These are phyloP conservation scores for Aspergillus ochraceoroseus DNA, from an alignment of 2,329 filamentous ascomycete species.

Conservation along the genomic window DNA sequence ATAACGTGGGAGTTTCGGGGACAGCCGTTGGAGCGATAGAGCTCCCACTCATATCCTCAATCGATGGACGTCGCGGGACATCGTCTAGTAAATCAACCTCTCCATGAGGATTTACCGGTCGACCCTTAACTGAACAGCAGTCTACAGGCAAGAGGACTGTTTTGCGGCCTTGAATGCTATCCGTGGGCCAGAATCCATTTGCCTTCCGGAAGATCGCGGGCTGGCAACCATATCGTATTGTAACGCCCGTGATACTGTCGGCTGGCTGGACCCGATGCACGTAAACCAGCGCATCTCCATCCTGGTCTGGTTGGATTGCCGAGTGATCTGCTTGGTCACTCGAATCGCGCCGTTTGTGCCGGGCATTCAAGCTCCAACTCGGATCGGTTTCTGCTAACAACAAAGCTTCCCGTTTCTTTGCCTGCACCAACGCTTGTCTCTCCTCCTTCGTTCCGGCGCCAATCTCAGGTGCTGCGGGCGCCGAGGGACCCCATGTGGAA, in stretches of 20 bases:
- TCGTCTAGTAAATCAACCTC: slow-evolving; percentile 27
- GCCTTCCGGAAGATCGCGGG: slow-evolving; percentile 77
- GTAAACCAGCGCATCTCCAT: slow-evolving; percentile 78
- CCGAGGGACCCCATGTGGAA: slow-evolving; percentile 43
- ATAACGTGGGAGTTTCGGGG: slow-evolving; percentile 9
- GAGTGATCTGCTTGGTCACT: slow-evolving; percentile 31
- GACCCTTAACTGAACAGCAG: slow-evolving; percentile 77
- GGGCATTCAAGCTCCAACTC: slow-evolving; percentile 32
- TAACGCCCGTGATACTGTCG: slow-evolving; percentile 87
- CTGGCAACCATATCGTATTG: slow-evolving; percentile 83
- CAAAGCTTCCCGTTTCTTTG: slow-evolving; percentile 46
- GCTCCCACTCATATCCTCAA: slow-evolving; percentile 34
- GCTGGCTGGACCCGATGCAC: slow-evolving; percentile 75
- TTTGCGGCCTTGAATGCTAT: slow-evolving; percentile 79
- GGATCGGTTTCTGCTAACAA: slow-evolving; percentile 43
- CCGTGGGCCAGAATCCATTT: slow-evolving; percentile 92
- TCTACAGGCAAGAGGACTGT: slow-evolving; percentile 82
- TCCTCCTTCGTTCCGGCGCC: slow-evolving; percentile 43
- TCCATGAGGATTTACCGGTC: slow-evolving; percentile 44
- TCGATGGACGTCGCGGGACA: slow-evolving; percentile 14
- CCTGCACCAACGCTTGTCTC: slow-evolving; percentile 44
- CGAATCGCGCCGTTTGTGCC: slow-evolving; percentile 47
- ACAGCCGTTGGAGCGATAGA: slow-evolving; percentile 29
- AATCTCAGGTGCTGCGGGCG: slow-evolving; percentile 28
- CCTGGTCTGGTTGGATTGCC: slow-evolving; percentile 47